Evolutionary conservation across 2,329 filamentous ascomycete species (phyloP).

Genomic region (Ophiocordyceps sinensis): DNA sequence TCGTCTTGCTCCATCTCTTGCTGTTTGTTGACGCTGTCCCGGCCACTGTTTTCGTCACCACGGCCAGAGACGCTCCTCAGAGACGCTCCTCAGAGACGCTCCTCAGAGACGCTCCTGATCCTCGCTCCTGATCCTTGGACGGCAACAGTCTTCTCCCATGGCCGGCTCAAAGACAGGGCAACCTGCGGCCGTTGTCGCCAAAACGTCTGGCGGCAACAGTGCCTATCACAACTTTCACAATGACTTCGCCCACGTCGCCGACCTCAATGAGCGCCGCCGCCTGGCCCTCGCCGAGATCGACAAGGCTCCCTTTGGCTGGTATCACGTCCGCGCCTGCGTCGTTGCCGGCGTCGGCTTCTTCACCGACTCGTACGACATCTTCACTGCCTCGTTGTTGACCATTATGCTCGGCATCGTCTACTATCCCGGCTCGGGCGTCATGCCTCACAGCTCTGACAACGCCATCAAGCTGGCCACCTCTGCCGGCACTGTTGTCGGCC

Average conservation of each 20-base stretch:
- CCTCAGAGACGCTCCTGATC: neutral
- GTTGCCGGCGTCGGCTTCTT: slow-evolving; percentile 83
- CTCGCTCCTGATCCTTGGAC: neutral
- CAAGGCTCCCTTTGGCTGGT: slow-evolving; percentile 72
- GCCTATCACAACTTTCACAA: slow-evolving; percentile 70
- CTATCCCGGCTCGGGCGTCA: slow-evolving; percentile 42
- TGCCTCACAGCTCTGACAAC: slow-evolving; percentile 56
- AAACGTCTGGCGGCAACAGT: slow-evolving; percentile 50
- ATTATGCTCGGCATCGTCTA: slow-evolving; percentile 70
- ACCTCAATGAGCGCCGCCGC: slow-evolving; percentile 65
- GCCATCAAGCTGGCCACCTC: slow-evolving; percentile 79
- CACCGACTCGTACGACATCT: slow-evolving; percentile 76
- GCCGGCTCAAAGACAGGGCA: slow-evolving; percentile 1
- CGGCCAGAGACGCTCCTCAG: neutral
- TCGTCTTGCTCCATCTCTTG: neutral
- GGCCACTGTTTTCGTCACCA: too few relatives aligned
- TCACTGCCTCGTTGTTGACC: slow-evolving; percentile 59
- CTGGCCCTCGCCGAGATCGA: slow-evolving; percentile 72
- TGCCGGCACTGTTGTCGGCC: slow-evolving; percentile 69
- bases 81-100: too few relatives aligned
- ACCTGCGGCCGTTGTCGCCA: slow-evolving; percentile 11
- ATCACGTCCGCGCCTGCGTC: slow-evolving; percentile 62
- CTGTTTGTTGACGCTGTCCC: neutral
- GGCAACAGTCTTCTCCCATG: neutral
- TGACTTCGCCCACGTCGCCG: slow-evolving; percentile 48